Conservation (phyloP, 441 rosid genomes). For the Iberis amara region DNA sequence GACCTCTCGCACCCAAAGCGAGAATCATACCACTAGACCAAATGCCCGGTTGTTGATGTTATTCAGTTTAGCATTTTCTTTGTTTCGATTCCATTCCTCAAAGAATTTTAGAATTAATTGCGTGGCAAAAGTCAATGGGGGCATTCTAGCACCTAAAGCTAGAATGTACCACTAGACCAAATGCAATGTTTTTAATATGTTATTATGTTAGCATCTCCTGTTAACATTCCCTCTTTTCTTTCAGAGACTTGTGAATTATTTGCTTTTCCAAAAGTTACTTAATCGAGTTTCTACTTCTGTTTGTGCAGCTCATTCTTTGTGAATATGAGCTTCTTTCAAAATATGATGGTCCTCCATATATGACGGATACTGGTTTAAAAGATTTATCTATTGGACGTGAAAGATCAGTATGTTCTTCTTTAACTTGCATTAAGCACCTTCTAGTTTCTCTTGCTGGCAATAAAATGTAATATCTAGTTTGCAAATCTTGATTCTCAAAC, state of each 20-base stretch:
- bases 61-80: no score
- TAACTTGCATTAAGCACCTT: no score
- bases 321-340: neutral
- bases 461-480: no score
- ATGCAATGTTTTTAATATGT: neutral
- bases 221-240: no score
- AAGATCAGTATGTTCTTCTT: neutral
- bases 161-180: conserved; percentile 34
- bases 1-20: conserved; percentile 91
- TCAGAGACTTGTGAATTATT: no score
- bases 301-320: neutral
- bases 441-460: no score
- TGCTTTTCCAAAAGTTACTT: no score
- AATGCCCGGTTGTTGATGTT: conserved; percentile 21
- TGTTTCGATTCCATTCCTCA: no score
- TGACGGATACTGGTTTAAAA: neutral
- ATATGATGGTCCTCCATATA: neutral
- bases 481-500: no score
- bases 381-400: neutral
- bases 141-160: conserved; percentile 72
- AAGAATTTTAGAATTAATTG: no score
- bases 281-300: no score
- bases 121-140: neutral
- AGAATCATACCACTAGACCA: conserved; percentile 93
- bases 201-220: no score